Conservation (phyloP, 371 early-diverging fungal genomes). For the Rhizomucor miehei region DNA sequence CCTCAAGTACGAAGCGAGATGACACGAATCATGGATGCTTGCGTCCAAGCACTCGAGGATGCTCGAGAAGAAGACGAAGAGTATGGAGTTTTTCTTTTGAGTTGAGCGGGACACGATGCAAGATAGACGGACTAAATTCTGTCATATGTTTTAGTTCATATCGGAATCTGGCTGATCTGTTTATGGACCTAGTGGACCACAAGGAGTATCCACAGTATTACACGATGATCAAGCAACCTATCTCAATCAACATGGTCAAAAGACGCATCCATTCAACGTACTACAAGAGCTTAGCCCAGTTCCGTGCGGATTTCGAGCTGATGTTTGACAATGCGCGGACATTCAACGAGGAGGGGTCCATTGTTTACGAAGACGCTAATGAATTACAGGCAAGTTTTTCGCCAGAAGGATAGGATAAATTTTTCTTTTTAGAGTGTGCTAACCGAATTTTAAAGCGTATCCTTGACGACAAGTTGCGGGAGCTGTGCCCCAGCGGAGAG, state of each 20-base stretch:
- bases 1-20: conserved; percentile 43
- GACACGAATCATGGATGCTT: conserved; percentile 46
- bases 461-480: conserved; percentile 34
- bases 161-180: conserved; percentile 58
- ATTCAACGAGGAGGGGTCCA: conserved; percentile 76
- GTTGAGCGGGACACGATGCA: neutral
- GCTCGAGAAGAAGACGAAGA: conserved; percentile 49
- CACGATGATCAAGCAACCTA: conserved; percentile 71
- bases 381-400: conserved; percentile 37
- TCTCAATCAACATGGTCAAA: conserved; percentile 65
- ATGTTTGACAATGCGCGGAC: conserved; percentile 82
- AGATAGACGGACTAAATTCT: no score
- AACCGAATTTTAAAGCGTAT: neutral
- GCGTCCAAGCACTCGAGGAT: conserved; percentile 55
- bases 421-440: neutral
- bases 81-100: neutral
- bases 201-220: conserved; percentile 81
- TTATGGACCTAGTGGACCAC: conserved; percentile 66
- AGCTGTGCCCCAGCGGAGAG: conserved; percentile 29
- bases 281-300: conserved; percentile 43
- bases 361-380: conserved; percentile 78
- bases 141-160: conserved; percentile 12
- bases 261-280: conserved; percentile 42
- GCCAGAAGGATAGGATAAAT: neutral
- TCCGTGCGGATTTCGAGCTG: conserved; percentile 51